These are phyloP conservation scores for Acidiella bohemica DNA, from an alignment of 495 filamentous ascomycete species.

Conservation along the genomic window DNA sequence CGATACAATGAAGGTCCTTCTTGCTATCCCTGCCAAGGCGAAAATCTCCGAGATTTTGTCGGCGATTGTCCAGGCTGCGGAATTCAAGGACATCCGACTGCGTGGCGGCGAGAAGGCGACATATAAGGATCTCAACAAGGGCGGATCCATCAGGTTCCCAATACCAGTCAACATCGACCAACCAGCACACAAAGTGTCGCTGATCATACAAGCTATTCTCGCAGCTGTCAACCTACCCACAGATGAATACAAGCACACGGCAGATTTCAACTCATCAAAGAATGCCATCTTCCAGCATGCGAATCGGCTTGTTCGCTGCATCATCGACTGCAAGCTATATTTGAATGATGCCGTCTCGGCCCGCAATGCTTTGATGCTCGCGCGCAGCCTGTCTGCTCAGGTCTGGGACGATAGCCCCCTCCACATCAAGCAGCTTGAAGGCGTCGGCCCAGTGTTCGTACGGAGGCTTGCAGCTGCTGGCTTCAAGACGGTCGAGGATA, in stretches of 20 bases:
- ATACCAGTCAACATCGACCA: constrained; percentile 64
- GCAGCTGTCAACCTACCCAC: constrained; percentile 58
- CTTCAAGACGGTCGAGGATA: constrained; percentile 55
- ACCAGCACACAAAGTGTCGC: constrained; percentile 69
- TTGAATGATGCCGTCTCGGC: constrained; percentile 53
- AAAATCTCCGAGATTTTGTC: constrained; percentile 56
- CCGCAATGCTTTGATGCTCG: constrained; percentile 62
- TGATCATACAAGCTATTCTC: constrained; percentile 73
- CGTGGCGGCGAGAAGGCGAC: constrained; percentile 58
- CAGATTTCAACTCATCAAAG: constrained; percentile 56
- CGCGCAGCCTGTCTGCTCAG: constrained; percentile 60
- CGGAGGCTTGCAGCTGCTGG: constrained; percentile 62
- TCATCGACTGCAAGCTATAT: constrained; percentile 68
- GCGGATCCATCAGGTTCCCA: constrained; percentile 56
- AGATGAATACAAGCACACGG: constrained; percentile 46
- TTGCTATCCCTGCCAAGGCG: constrained; percentile 47
- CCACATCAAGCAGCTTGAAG: constrained; percentile 76
- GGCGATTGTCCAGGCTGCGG: constrained; percentile 54
- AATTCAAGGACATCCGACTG: constrained; percentile 66
- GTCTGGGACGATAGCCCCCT: constrained; percentile 78
- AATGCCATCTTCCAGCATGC: constrained; percentile 56
- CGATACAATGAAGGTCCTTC: constrained; percentile 68
- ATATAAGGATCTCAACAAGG: constrained; percentile 74
- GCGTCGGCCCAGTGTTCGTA: constrained; percentile 64
- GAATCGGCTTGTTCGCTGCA: constrained; percentile 63